A percentile compares a stretch with the other conserved stretches of the same genome.
phyloP scores from a whole-genome alignment of 768 basidiomycete species.

The Leccinum sublutescens region DNA sequence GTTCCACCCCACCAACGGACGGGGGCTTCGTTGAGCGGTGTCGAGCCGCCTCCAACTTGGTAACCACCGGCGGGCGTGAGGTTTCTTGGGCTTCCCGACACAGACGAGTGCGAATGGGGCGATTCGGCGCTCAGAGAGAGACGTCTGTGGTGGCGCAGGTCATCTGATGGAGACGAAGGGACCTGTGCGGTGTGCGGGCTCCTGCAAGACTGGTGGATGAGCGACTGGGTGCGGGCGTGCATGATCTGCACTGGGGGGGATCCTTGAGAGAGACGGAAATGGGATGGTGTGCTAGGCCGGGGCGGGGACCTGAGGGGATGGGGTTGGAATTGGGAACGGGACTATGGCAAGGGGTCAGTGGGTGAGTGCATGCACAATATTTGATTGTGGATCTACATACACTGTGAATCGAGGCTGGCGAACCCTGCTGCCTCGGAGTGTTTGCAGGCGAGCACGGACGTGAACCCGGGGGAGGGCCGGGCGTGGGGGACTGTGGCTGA shows the following conservation, averaged over 20 bases:
- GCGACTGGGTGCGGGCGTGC: slow-evolving; percentile 14
- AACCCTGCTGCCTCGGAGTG: slow-evolving; percentile 3
- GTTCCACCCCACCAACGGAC: slow-evolving; percentile 22
- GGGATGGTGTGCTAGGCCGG: slow-evolving; percentile 6
- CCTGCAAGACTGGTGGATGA: slow-evolving; percentile 17
- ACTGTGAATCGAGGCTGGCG: slow-evolving; percentile 9
- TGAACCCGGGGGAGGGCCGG: not conserved
- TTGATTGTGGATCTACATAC: slow-evolving; percentile 8
- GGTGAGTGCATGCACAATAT: not conserved
- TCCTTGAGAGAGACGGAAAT: slow-evolving; percentile 1
- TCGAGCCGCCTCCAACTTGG: not conserved
- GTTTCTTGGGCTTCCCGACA: not conserved
- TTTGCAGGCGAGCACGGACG: slow-evolving; percentile 8
- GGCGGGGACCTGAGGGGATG: slow-evolving; percentile 1
- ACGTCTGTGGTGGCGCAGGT: not conserved
- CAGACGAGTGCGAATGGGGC: not conserved
- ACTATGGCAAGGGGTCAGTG: not conserved
- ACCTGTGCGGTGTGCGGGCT: not conserved
- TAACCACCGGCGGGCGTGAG: not conserved
- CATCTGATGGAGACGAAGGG: not conserved
- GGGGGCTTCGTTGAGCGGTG: slow-evolving; percentile 19
- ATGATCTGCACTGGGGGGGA: slow-evolving; percentile 2
- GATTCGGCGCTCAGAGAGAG: slow-evolving; percentile 13
- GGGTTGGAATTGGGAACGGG: slow-evolving; percentile 8
- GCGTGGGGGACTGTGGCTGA: slow-evolving; percentile 1